Evolutionary conservation across 305 asterid genomes (phyloP), one percentile per base, ranked within the genome.

Genomic region (Striga hermonthica): DNA sequence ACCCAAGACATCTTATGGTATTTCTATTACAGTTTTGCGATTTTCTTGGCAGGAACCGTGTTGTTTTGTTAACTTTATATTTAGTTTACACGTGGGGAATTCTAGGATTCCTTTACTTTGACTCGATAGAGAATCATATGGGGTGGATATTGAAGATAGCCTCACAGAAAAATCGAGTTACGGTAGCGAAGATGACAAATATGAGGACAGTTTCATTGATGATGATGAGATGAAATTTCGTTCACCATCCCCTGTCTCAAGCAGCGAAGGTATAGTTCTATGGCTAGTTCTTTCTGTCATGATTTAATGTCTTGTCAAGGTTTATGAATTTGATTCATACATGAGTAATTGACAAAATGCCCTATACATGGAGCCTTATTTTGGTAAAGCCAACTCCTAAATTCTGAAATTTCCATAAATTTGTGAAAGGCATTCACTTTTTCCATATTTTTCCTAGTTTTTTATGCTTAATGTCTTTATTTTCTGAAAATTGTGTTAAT

Each of bases 141-240:
- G 98, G 12, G 94, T 82, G 82, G 96, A 91, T 78, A 83, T 91
- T 67, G 84, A 76, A 67, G 60, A 80, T 63, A 70, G 82, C 0
- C 85, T 79, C 56, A 43, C 87, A 9, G 90, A 80, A 73, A 85
- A 78, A 75, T 85, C 89, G 58, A 74, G 58, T 75, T 72, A 45
- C 45, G 43, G 49, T 12, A 76, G 80, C 47, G 92, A 85, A 31
- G 90, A 85, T 6, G 90, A 86, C 60, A 65, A 81, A 35, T 86
- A 86, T 44, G 96, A 91, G 44, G 95, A 81, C 52, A 89, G 95
- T 76, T 91, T 91, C 76, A 91, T 89, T 76, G 78, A 91, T 45
- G 95, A 87, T 1, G 79, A 57, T 37, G 84, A 84, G 63, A 69
- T 60, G 43, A 75, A 67, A 64, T 75, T 60, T 55, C 38, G 55